phyloP scores from a whole-genome alignment of 2,329 filamentous ascomycete genomes.

The Chaetomiaceae sp. region DNA sequence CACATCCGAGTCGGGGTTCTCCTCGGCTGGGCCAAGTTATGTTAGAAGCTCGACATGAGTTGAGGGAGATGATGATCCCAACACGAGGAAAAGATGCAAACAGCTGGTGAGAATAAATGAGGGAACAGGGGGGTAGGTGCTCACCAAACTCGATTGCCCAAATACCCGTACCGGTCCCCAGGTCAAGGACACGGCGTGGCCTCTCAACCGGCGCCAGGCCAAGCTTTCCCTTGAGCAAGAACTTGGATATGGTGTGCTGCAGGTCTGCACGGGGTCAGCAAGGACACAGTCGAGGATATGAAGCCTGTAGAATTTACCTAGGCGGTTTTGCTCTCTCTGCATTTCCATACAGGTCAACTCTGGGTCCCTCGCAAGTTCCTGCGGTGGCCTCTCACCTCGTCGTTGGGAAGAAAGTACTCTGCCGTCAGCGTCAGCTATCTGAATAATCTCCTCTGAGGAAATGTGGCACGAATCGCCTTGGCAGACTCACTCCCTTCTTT shows the following conservation, averaged over 20 bases:
- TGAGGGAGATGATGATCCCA: no score
- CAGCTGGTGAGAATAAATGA: no score
- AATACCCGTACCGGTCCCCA: constrained; percentile 20
- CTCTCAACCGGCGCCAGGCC: constrained; percentile 13
- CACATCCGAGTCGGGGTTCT: constrained; percentile 16
- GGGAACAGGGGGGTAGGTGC: not conserved
- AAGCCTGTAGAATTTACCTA: constrained; percentile 2
- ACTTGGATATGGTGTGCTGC: constrained; percentile 19
- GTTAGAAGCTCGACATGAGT: not conserved
- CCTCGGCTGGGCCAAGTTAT: constrained; percentile 3
- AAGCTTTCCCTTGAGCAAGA: constrained; percentile 13
- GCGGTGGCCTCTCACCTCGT: constrained; percentile 9
- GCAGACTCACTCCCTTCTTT: constrained; percentile 19
- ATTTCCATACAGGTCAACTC: no score
- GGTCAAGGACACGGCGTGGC: constrained; percentile 14
- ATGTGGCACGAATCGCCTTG: no score
- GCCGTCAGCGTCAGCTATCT: not conserved
- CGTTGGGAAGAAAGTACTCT: constrained; percentile 21
- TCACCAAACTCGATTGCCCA: constrained; percentile 22
- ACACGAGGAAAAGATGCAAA: no score
- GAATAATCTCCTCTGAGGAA: not conserved
- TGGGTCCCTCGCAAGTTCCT: no score
- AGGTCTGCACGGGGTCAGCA: constrained; percentile 10
- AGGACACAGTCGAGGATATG: not conserved
- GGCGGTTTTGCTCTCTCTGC: constrained; percentile 16